Evolutionary conservation across 106 monocot species (phyloP).

Genomic region (Chionographis japonica): DNA sequence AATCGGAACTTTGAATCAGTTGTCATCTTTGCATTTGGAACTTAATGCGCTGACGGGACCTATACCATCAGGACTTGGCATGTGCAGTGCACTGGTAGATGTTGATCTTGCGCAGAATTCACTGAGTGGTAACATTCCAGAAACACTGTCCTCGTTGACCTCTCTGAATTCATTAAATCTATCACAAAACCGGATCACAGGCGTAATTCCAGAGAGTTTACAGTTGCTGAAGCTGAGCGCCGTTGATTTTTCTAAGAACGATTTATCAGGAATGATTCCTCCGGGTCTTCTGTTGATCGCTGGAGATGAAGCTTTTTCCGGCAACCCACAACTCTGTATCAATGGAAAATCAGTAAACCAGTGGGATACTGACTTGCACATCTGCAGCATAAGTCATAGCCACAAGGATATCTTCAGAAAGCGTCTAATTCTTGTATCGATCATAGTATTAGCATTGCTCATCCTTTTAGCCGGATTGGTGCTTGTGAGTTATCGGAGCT

Average conservation of each 20-base stretch:
- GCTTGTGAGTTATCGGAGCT: conserved; percentile 40
- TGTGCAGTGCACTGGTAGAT: conserved; percentile 50
- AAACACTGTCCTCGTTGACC: conserved; percentile 25
- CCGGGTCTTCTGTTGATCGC: conserved; percentile 48
- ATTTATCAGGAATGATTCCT: conserved; percentile 53
- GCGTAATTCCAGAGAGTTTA: conserved; percentile 50
- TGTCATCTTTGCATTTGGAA: conserved; percentile 63
- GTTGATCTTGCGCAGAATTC: conserved; percentile 55
- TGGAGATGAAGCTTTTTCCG: conserved; percentile 44
- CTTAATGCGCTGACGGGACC: conserved; percentile 50
- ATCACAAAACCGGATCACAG: conserved; percentile 49
- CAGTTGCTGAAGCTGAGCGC: conserved; percentile 59
- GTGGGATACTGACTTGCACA: conserved; percentile 10
- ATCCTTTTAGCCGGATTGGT: conserved; percentile 30
- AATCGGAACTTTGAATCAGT: conserved; percentile 39
- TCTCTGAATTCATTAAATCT: conserved; percentile 80
- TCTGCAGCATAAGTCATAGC: conserved; percentile 16
- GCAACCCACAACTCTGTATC: conserved; percentile 48
- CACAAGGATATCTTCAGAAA: conserved; percentile 19
- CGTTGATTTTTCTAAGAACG: conserved; percentile 51
- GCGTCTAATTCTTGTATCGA: conserved; percentile 2
- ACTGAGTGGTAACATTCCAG: conserved; percentile 62
- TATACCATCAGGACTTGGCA: conserved; percentile 47
- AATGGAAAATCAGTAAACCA: conserved; percentile 15
- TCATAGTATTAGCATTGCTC: conserved; percentile 12